A percentile compares a stretch with the other conserved stretches of the same genome.
Evolutionary conservation across 768 basidiomycete genomes (phyloP).

Genomic region (Pleurotus ostreatus): DNA sequence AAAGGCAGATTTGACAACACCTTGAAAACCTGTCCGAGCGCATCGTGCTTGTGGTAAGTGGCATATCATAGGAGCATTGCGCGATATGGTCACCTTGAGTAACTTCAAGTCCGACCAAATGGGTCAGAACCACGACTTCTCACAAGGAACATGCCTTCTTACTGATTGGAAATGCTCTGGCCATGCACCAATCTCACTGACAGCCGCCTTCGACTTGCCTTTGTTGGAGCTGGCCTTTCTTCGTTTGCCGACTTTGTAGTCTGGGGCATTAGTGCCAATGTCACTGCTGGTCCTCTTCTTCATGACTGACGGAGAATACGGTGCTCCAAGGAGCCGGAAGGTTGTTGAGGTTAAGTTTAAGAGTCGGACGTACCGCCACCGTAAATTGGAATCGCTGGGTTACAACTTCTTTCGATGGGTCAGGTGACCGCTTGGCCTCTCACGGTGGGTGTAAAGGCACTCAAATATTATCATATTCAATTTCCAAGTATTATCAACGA

Average conservation of each 20-base stretch:
- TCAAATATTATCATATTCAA: no score
- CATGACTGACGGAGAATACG: background rate
- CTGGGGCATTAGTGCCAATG: background rate
- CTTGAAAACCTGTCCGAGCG: constrained; percentile 24
- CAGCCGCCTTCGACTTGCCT: background rate
- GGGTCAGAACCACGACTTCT: background rate
- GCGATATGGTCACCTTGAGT: constrained; percentile 47
- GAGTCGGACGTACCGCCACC: background rate
- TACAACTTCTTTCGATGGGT: no score
- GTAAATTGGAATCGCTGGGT: background rate
- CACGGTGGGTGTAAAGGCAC: no score
- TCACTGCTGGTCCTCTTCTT: background rate
- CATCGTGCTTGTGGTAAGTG: background rate
- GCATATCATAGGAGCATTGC: background rate
- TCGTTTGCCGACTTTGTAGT: constrained; percentile 16
- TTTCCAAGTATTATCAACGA: no score
- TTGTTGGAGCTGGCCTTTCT: constrained; percentile 15
- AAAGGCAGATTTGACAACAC: constrained; percentile 20
- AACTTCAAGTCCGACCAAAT: constrained; percentile 30
- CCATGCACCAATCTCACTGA: constrained; percentile 32
- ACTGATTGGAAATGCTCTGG: constrained; percentile 61
- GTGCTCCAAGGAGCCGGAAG: background rate
- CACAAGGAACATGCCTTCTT: constrained; percentile 23
- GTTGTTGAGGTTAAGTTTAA: background rate
- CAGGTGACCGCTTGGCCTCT: no score